Base-by-base conservation (phyloP, 345 rosid genomes). In the Microcos paniculata region DNA sequence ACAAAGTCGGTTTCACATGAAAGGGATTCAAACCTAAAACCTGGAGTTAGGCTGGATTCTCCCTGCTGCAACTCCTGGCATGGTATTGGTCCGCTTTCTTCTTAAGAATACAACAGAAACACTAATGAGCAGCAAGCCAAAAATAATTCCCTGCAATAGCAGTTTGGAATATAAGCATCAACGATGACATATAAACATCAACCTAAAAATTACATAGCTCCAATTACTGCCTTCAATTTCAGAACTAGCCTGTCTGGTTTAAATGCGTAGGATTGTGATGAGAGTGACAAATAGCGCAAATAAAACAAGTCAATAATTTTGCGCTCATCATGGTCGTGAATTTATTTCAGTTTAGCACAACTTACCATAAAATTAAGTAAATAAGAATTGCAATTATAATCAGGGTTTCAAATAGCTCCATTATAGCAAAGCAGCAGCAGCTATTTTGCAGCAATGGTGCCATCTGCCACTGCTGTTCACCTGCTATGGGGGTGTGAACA, bases 11-110 rank as follows among this genome's bases (percentile, higher is more conserved):
- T 38, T 46, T 30, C 68, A 28, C n/a, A n/a, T 45, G 56, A 46
- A 49, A 38, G 48, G 24, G 19, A 0, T 64, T 62, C 55, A 0
- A 19, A 63, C 71, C 81, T 56, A 91, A 82, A 91, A 92, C 81
- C 98, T 86, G 13, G 92, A 75, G 70, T 84, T 91, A 72, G 84
- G 80, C 48, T 88, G 90, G 48, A 84, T 78, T 86, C 98, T 89
- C 58, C 85, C 90, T 11, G 70, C 66, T 61, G 86, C 90, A 53
- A 81, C 91, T 53, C 92, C 96, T 11, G 89, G 67, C 90, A 83
- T 84, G 7, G 87, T 68, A 65, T 77, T 73, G 3, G 80, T 69
- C 59, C 74, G 89, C 83, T 81, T 94, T 87, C 83, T 90, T 73
- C 92, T 81, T 19, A 79, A 74, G 85, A 91, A 95, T 62, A 95